Evolutionary conservation across 768 basidiomycete species (phyloP).

Genomic region (Mycena olivaceomarginata): DNA sequence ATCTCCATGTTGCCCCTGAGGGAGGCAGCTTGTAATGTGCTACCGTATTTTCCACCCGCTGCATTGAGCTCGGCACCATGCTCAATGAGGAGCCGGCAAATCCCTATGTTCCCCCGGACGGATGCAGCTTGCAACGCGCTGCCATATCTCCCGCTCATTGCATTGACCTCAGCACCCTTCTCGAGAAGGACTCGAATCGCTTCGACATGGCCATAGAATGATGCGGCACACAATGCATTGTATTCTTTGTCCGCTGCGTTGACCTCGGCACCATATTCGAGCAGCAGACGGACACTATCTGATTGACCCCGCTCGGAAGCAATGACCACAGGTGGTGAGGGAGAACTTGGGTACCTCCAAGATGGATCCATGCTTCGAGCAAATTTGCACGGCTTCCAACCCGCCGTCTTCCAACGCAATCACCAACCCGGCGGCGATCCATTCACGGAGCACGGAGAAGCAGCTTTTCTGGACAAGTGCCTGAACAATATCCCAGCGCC

Average conservation of each 20-base stretch:
- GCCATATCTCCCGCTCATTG: background rate
- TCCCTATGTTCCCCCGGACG: too few species aligned
- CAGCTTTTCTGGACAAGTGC: background rate
- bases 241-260: background rate
- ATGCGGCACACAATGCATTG: background rate
- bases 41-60: background rate
- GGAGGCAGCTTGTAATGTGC: background rate
- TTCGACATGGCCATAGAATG: background rate
- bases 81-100: too few species aligned
- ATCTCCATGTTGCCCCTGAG: too few species aligned
- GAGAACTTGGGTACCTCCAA: background rate
- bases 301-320: background rate
- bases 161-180: background rate
- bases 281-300: background rate
- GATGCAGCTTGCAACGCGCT: too few species aligned
- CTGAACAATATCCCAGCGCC: background rate
- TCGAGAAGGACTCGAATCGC: background rate
- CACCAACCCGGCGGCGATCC: background rate
- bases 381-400: background rate
- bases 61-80: conserved; percentile 59
- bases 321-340: background rate
- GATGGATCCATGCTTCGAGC: background rate
- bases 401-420: background rate
- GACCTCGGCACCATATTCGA: background rate
- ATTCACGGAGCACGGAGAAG: background rate